Evolutionary conservation across 2,329 filamentous ascomycete species (phyloP).

Genomic region (Fusarium proliferatum): DNA sequence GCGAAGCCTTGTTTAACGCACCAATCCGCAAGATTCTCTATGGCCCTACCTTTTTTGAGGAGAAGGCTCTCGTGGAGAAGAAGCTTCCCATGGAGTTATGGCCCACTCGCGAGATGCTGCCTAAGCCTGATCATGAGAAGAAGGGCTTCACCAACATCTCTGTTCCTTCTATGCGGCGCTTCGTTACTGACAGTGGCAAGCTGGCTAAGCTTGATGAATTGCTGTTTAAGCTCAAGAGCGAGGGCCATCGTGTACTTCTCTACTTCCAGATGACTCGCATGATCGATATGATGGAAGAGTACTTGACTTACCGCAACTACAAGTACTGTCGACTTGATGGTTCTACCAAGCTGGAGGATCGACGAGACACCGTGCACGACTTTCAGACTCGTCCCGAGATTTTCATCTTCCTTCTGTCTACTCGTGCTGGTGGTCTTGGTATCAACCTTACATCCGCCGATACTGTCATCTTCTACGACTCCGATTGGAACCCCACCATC

Average conservation of each 20-base stretch:
- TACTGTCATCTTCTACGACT: conserved; percentile 99
- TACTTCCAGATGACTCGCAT: conserved; percentile 99
- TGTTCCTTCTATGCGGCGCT: conserved; percentile 95
- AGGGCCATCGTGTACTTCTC: conserved; percentile 89
- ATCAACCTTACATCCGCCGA: conserved; percentile 98
- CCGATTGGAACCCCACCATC: conserved; percentile 99
- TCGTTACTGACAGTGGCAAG: conserved; percentile 98
- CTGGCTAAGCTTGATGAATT: conserved; percentile 90
- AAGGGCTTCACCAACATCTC: conserved; percentile 89
- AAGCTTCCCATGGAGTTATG: conserved; percentile 75
- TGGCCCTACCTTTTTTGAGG: conserved; percentile 71
- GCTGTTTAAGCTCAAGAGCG: conserved; percentile 89
- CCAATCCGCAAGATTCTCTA: conserved; percentile 80
- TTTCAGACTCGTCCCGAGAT: conserved; percentile 96
- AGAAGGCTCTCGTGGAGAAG: conserved; percentile 78
- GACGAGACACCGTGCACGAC: conserved; percentile 94
- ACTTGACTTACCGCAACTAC: conserved; percentile 98
- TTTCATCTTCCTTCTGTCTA: conserved; percentile 96
- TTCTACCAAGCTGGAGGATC: conserved; percentile 96
- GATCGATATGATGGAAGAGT: conserved; percentile 99
- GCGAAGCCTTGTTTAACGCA: conserved; percentile 82
- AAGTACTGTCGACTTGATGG: conserved; percentile 97
- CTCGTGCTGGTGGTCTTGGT: conserved; percentile 94
- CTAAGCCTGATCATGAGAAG: conserved; percentile 82
- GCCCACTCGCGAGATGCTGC: conserved; percentile 74